Conservation (phyloP, 768 basidiomycete genomes). For the Coprinellus aureogranulatus region DNA sequence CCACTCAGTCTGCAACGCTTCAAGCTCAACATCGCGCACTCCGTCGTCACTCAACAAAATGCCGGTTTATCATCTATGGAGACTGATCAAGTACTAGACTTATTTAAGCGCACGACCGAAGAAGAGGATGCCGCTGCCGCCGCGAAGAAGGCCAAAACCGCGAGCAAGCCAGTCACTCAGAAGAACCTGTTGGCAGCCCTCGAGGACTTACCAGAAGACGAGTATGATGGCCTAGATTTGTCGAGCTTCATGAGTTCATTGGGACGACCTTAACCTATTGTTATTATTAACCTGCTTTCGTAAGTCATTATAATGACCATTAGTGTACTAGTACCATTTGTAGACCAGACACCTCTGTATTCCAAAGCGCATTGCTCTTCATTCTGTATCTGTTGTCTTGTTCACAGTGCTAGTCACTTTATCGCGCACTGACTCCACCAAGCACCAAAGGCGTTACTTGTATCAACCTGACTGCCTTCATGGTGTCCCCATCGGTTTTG, state of each 20-base stretch:
- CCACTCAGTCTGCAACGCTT: conserved; percentile 84
- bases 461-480: no score
- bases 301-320: conserved; percentile 2
- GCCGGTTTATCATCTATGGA: conserved; percentile 93
- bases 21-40: conserved; percentile 96
- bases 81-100: conserved; percentile 92
- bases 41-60: conserved; percentile 97
- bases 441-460: no score
- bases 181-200: conserved; percentile 87
- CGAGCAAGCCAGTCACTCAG: conserved; percentile 60
- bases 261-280: conserved; percentile 36
- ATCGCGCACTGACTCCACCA: no score
- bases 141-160: conserved; percentile 54
- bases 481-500: no score
- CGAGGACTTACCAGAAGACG: conserved; percentile 92
- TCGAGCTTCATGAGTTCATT: conserved; percentile 88
- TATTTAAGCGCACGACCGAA: conserved; percentile 82
- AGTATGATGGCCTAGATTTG: conserved; percentile 85
- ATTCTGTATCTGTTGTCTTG: no score
- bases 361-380: neutral
- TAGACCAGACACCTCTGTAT: neutral
- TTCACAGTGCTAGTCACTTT: no score
- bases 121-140: conserved; percentile 62
- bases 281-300: conserved; percentile 9
- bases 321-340: conserved; percentile 4